phyloP scores from a whole-genome alignment of 768 basidiomycete species.

The Suillus americanus region DNA sequence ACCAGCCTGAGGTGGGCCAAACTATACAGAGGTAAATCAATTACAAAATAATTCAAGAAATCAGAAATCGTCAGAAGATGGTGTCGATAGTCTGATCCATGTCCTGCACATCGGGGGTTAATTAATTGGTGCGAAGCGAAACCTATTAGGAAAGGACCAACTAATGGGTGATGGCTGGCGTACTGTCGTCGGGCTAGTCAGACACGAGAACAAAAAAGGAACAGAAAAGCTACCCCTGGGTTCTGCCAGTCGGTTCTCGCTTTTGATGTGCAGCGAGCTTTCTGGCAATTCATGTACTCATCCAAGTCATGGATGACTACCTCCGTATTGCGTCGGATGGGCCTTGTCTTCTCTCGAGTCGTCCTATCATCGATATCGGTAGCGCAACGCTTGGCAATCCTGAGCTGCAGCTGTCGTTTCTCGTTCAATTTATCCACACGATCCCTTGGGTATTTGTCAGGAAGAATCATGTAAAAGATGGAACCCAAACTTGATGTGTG shows the following conservation, averaged over 20 bases:
- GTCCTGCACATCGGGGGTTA: neutral
- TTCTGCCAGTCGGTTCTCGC: neutral
- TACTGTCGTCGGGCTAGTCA: slow-evolving; percentile 7
- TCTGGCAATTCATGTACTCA: neutral
- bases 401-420: slow-evolving; percentile 13
- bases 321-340: slow-evolving; percentile 15
- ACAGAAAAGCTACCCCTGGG: neutral
- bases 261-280: neutral
- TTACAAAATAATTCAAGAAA: neutral
- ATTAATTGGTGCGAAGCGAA: neutral
- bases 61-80: neutral
- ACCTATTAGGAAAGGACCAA: neutral
- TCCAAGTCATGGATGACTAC: slow-evolving; percentile 12
- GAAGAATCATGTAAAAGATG: neutral
- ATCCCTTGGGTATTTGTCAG: slow-evolving; percentile 9
- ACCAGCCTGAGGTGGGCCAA: neutral
- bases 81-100: neutral
- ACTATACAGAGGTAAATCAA: neutral
- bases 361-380: slow-evolving; percentile 11
- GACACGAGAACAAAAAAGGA: neutral
- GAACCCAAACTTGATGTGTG: slow-evolving; percentile 22
- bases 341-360: slow-evolving; percentile 9
- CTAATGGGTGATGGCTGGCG: slow-evolving; percentile 12
- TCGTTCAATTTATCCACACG: slow-evolving; percentile 18
- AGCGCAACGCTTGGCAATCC: slow-evolving; percentile 11